Evolutionary conservation across 441 rosid genomes (phyloP).

Genomic region (Cnidoscolus chayamansa): DNA sequence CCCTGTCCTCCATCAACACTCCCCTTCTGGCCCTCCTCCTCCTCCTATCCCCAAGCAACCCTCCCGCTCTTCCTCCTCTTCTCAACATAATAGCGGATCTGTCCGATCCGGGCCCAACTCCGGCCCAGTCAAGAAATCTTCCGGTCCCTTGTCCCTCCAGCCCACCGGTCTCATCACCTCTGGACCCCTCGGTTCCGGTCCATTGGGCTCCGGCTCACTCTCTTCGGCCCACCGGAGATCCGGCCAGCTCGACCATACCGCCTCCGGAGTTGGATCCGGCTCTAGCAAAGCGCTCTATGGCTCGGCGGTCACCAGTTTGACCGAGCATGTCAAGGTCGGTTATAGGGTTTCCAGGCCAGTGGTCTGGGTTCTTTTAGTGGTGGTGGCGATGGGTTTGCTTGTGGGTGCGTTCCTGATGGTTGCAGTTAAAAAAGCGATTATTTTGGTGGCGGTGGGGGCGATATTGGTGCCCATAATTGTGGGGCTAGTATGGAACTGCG

Average conservation of each 20-base stretch:
- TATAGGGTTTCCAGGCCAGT: slow-evolving; percentile 72
- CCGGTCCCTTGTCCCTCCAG: slow-evolving; percentile 71
- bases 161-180: slow-evolving; percentile 91
- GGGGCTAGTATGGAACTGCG: slow-evolving; percentile 63
- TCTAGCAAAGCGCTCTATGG: slow-evolving; percentile 60
- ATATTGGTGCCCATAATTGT: slow-evolving; percentile 44
- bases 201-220: slow-evolving; percentile 36
- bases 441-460: slow-evolving; percentile 61
- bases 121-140: slow-evolving; percentile 52
- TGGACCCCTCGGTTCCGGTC: slow-evolving; percentile 57
- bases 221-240: slow-evolving; percentile 45
- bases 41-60: slow-evolving; percentile 42
- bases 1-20: slow-evolving; percentile 32
- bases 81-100: slow-evolving; percentile 75
- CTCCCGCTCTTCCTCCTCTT: slow-evolving; percentile 51
- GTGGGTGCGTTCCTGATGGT: slow-evolving; percentile 69
- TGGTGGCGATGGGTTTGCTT: slow-evolving; percentile 56
- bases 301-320: slow-evolving; percentile 66
- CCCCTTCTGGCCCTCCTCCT: slow-evolving; percentile 32
- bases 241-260: slow-evolving; percentile 42
- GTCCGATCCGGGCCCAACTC: slow-evolving; percentile 77
- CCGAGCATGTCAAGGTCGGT: slow-evolving; percentile 63
- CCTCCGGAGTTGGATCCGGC: slow-evolving; percentile 26
- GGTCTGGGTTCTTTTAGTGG: slow-evolving; percentile 60
- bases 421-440: slow-evolving; percentile 68